Evolutionary conservation across 352 stramenopile species (phyloP).

Genomic region (Blastocystis sp.): DNA sequence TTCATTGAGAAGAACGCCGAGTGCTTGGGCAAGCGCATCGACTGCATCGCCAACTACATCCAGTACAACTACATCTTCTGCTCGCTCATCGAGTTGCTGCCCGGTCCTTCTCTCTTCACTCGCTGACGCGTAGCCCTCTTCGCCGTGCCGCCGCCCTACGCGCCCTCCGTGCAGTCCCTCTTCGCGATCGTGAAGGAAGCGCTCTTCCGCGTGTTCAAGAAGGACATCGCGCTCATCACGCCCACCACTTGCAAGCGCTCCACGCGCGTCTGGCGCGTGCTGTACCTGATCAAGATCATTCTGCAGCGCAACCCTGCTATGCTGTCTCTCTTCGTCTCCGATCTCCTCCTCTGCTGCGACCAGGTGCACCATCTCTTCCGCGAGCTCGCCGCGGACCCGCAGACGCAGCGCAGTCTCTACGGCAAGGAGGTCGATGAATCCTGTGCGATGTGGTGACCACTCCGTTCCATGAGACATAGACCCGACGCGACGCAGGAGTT

Average conservation of each 20-base stretch:
- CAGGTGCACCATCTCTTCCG: slow-evolving; percentile 22
- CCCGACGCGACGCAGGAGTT: background rate
- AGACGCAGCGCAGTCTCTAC: background rate
- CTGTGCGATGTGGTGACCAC: background rate
- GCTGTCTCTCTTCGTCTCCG: slow-evolving; percentile 8
- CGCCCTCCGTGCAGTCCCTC: background rate
- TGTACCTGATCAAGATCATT: slow-evolving; percentile 47
- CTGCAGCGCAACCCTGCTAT: background rate
- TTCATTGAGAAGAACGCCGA: slow-evolving; percentile 41
- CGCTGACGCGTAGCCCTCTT: slow-evolving; percentile 17
- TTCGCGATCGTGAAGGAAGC: slow-evolving; percentile 7
- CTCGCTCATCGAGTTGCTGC: slow-evolving; percentile 27
- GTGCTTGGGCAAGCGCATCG: slow-evolving; percentile 6
- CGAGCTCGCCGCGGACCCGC: background rate
- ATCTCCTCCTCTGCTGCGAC: slow-evolving; percentile 30
- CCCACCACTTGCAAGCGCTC: background rate
- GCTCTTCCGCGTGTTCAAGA: slow-evolving; percentile 33
- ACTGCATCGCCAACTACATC: slow-evolving; percentile 4
- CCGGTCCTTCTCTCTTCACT: background rate
- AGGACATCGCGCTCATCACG: slow-evolving; percentile 21
- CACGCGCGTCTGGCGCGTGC: slow-evolving; percentile 30
- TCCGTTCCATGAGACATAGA: background rate
- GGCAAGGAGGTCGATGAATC: background rate
- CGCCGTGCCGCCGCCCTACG: background rate
- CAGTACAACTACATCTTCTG: slow-evolving; percentile 7